Conservation (phyloP, 345 rosid species). For the Gossypium bickii region DNA sequence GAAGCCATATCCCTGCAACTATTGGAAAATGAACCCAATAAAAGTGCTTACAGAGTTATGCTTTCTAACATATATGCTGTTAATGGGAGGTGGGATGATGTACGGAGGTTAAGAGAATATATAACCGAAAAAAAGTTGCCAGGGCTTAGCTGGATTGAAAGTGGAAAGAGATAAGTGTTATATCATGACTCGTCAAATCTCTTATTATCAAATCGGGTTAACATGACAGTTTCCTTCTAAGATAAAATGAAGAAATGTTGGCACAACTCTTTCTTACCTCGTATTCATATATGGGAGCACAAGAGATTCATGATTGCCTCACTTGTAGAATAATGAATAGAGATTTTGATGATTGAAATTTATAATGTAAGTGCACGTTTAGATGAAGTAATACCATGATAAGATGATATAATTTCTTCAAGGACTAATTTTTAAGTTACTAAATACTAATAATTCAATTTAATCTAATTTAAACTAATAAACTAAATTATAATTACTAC, state of each 20-base stretch:
- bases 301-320: neutral
- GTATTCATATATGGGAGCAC: neutral
- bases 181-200: neutral
- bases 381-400: no score
- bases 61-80: constrained; percentile 76
- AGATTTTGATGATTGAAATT: no score
- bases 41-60: constrained; percentile 46
- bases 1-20: constrained; percentile 57
- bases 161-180: constrained; percentile 13
- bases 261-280: neutral
- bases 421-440: no score
- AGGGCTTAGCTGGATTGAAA: constrained; percentile 10
- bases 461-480: no score
- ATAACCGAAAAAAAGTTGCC: neutral
- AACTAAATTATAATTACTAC: no score
- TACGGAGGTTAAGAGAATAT: constrained; percentile 40
- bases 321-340: neutral
- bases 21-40: constrained; percentile 42
- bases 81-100: constrained; percentile 73
- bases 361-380: no score
- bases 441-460: no score
- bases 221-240: neutral
- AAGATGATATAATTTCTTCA: no score
- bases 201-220: neutral
- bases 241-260: neutral